These are phyloP conservation scores for Rhynchospora breviuscula DNA, from an alignment of 176 grass and related monocot species.

Conservation along the genomic window DNA sequence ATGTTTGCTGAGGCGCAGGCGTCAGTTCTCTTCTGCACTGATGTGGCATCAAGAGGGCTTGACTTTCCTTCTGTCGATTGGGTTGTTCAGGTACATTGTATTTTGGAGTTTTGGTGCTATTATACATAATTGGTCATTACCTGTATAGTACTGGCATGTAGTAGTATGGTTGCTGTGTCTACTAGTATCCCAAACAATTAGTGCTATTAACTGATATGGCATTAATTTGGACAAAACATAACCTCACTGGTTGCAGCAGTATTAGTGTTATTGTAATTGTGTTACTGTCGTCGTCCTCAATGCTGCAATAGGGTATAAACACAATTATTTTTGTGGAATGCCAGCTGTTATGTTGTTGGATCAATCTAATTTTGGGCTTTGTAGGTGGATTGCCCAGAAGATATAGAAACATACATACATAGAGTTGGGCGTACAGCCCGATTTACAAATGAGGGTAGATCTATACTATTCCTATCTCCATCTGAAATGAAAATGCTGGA, in stretches of 20 bases:
- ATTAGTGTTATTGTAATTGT: neutral
- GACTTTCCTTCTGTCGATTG: constrained; percentile 90
- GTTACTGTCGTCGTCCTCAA: no score
- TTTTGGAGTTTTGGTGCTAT: neutral
- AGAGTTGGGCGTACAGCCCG: constrained; percentile 94
- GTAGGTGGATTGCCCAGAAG: constrained; percentile 85
- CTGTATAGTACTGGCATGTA: neutral
- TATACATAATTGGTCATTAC: neutral
- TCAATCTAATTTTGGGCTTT: constrained; percentile 1
- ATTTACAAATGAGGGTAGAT: constrained; percentile 69
- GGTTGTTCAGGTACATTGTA: constrained; percentile 71
- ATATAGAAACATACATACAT: constrained; percentile 68
- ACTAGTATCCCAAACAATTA: neutral
- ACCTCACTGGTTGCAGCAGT: neutral
- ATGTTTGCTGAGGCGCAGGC: constrained; percentile 46
- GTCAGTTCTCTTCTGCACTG: constrained; percentile 92
- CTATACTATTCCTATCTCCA: constrained; percentile 72
- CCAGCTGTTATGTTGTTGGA: neutral
- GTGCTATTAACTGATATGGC: neutral
- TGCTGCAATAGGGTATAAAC: neutral
- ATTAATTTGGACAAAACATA: neutral
- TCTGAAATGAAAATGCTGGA: constrained; percentile 78
- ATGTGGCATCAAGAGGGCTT: constrained; percentile 67
- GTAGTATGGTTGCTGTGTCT: neutral
- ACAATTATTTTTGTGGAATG: neutral